Percentiles rank a stretch among this genome's conserved stretches.
These are phyloP conservation scores for Talaromyces trachyspermus DNA, from an alignment of 495 filamentous ascomycete species.

Conservation along the genomic window DNA sequence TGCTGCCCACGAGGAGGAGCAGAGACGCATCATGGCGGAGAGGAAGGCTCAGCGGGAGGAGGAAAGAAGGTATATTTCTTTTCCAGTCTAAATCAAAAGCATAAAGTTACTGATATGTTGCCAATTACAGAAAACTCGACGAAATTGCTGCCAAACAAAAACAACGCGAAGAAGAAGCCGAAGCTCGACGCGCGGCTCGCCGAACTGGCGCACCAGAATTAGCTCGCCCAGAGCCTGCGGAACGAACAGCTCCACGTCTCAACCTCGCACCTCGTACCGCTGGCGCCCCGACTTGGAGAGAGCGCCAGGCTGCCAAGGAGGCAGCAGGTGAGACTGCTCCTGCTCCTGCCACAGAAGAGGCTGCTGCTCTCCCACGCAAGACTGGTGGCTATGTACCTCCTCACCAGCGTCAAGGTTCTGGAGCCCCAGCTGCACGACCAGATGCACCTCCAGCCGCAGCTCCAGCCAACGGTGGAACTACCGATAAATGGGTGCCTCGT, in stretches of 20 bases:
- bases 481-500: slow-evolving; percentile 33
- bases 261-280: slow-evolving; percentile 49
- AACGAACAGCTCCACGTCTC: slow-evolving; percentile 58
- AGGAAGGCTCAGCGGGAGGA: slow-evolving; percentile 77
- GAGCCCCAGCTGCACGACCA: slow-evolving; percentile 17
- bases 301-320: slow-evolving; percentile 66
- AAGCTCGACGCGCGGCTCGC: slow-evolving; percentile 46
- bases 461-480: slow-evolving; percentile 19
- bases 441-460: slow-evolving; percentile 16
- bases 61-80: slow-evolving; percentile 56
- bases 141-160: slow-evolving; percentile 57
- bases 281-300: slow-evolving; percentile 69
- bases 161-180: slow-evolving; percentile 62
- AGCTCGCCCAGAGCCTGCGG: slow-evolving; percentile 44
- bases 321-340: slow-evolving; percentile 26
- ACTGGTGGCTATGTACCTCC: slow-evolving; percentile 46
- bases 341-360: slow-evolving; percentile 25
- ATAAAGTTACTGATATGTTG: slow-evolving; percentile 13
- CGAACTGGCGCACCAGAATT: slow-evolving; percentile 26
- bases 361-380: slow-evolving; percentile 20
- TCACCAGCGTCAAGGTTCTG: slow-evolving; percentile 33
- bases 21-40: slow-evolving; percentile 51
- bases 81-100: too few relatives aligned
- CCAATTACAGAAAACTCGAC: slow-evolving; percentile 51
- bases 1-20: slow-evolving; percentile 63